A percentile compares a stretch with the other conserved stretches of the same genome.
Evolutionary conservation across 345 rosid species (phyloP).

Genomic region (Syzygium oleosum): DNA sequence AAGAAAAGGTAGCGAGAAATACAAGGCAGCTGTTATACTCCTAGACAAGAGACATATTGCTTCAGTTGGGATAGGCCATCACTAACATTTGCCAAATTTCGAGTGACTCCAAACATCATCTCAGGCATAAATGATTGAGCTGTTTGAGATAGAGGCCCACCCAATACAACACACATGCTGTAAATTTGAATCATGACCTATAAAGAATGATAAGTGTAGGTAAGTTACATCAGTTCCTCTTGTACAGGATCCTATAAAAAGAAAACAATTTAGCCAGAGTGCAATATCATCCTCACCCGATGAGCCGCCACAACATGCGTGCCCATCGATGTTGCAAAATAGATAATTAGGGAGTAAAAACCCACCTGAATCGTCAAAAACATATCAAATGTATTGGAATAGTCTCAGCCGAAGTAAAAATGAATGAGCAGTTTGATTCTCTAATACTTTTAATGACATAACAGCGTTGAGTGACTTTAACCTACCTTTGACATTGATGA

Average conservation of each 20-base stretch:
- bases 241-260: not conserved
- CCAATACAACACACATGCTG: conserved; percentile 60
- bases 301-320: conserved; percentile 35
- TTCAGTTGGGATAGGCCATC: not conserved
- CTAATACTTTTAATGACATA: not conserved
- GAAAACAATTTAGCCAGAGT: not conserved
- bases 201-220: not conserved
- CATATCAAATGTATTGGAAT: not conserved
- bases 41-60: not conserved
- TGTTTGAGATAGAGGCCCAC: conserved; percentile 90
- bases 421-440: not conserved
- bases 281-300: conserved; percentile 17
- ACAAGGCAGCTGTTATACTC: not conserved
- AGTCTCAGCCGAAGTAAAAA: not conserved
- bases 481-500: conserved; percentile 29
- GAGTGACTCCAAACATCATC: conserved; percentile 57
- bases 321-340: conserved; percentile 39
- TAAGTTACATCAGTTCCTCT: not conserved
- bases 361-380: conserved; percentile 16
- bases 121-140: conserved; percentile 94
- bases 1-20: not conserved
- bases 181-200: conserved; percentile 51
- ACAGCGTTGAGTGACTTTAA: not conserved
- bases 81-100: conserved; percentile 53
- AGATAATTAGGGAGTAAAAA: conserved; percentile 25